Conservation (phyloP, 1,284 basidiomycete genomes). For the Leccinum discolor region DNA sequence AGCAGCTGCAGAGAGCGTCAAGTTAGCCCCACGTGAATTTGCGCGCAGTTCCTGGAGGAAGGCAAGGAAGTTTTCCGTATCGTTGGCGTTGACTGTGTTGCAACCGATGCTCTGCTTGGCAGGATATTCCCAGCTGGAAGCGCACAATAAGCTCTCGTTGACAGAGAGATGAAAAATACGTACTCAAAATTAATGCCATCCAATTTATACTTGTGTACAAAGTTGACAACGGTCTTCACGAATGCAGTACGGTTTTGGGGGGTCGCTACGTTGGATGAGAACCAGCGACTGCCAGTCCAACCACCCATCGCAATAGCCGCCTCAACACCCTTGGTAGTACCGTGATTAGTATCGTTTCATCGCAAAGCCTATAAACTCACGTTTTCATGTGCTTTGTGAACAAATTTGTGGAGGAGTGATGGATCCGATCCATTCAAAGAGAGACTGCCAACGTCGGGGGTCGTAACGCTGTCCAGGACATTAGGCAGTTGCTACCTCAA, state of each 20-base stretch:
- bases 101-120: slow-evolving; percentile 43
- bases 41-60: slow-evolving; percentile 52
- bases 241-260: slow-evolving; percentile 58
- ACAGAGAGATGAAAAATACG: neutral
- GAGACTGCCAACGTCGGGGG: slow-evolving; percentile 39
- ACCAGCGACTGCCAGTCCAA: neutral
- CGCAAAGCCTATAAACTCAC: slow-evolving; percentile 20
- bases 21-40: slow-evolving; percentile 37
- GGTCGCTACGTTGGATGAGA: neutral
- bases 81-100: slow-evolving; percentile 43
- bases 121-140: slow-evolving; percentile 54
- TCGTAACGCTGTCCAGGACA: slow-evolving; percentile 38
- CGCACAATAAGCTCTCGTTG: slow-evolving; percentile 4
- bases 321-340: slow-evolving; percentile 1
- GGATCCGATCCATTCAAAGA: slow-evolving; percentile 36
- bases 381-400: slow-evolving; percentile 45
- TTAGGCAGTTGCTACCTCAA: neutral
- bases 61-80: slow-evolving; percentile 44
- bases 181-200: slow-evolving; percentile 26
- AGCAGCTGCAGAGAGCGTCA: slow-evolving; percentile 62
- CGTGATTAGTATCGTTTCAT: neutral
- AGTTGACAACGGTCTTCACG: slow-evolving; percentile 38
- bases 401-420: slow-evolving; percentile 49
- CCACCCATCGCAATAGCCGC: neutral
- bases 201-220: slow-evolving; percentile 54